Evolutionary conservation across 2,329 filamentous ascomycete species (phyloP), one percentile per base, ranked within the genome.

Genomic region (Orbilia javanica): DNA sequence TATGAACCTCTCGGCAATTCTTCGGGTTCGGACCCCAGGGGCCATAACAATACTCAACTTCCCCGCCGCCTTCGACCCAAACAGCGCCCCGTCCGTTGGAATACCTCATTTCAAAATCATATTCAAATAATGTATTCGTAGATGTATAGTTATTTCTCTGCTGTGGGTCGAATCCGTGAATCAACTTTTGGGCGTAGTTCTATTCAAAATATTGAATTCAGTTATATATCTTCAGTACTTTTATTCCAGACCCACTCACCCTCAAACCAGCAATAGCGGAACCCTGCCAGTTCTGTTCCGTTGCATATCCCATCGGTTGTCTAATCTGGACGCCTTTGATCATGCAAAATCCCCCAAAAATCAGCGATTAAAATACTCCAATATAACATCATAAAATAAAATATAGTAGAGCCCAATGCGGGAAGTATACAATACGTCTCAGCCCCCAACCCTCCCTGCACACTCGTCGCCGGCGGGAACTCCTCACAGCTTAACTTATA

Each of bases 261-360:
- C 57, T 42, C n/a, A 64, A 42, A 4, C 57, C 20, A 20, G 27
- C 5, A 29, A 44, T 46, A 18, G 10, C 57, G 3, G 8, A 29
- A 4, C 57, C 57, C 42, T 64, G 31, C 57, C 57, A 64, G n/a
- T 64, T 64, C 20, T 64, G 57, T 20, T 64, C 57, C 22, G 57
- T 64, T 5, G 8, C 18, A 31, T 13, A 46, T 8, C 36, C 57
- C 7, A 4, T 31, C 57, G 13, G 7, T 18, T 18, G 20, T 31
- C 22, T 64, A 20, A 25, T 29, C n/a, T 5, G 36, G 7, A 31
- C 36, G 18, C 34, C 57, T 64, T 13, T 62, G 11, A 15, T 53
- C 1, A 20, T 22, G 18, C 22, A n/a, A 7, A 36, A 36, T 13
- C 1, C 13, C 10, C n/a, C n/a, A n/a, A n/a, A 46, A 22, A 10